phyloP scores from a whole-genome alignment of 2,329 filamentous ascomycete genomes.

The Dactylonectria estremocensis region DNA sequence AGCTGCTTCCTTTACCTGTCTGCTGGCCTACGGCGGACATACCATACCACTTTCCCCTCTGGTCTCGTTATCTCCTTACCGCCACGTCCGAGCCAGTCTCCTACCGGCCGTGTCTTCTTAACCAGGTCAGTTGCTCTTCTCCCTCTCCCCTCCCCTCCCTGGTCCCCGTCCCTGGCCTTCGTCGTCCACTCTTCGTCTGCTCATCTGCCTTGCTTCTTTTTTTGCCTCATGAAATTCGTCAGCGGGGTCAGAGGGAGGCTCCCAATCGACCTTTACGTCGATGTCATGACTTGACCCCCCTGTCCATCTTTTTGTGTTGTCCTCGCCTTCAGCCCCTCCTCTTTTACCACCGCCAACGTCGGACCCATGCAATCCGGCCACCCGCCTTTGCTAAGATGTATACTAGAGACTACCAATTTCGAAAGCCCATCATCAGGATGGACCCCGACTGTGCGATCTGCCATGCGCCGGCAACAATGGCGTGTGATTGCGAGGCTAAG shows the following conservation, averaged over 20 bases:
- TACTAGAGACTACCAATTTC: constrained; percentile 61
- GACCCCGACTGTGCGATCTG: constrained; percentile 80
- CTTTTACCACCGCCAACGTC: constrained; percentile 31
- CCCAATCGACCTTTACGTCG: constrained; percentile 40
- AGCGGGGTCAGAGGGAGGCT: constrained; percentile 49
- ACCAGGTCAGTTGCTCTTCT: constrained; percentile 50
- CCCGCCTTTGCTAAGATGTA: constrained; percentile 64
- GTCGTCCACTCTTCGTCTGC: constrained; percentile 37
- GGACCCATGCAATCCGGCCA: constrained; percentile 37
- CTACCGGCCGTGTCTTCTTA: constrained; percentile 41
- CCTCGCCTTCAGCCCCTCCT: constrained; percentile 21
- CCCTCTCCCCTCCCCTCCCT: constrained; percentile 38
- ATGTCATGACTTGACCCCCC: constrained; percentile 47
- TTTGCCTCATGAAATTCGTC: constrained; percentile 48
- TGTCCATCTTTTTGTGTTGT: constrained; percentile 41
- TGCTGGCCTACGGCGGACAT: constrained; percentile 42
- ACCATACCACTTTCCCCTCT: constrained; percentile 49
- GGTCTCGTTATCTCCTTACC: constrained; percentile 50
- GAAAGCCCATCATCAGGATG: constrained; percentile 72
- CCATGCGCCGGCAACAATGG: constrained; percentile 69
- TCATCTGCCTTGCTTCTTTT: constrained; percentile 35
- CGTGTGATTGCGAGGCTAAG: constrained; percentile 77
- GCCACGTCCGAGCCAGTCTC: constrained; percentile 45
- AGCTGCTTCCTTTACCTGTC: constrained; percentile 45
- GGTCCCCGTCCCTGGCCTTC: constrained; percentile 38